A percentile compares a stretch with the other conserved stretches of the same genome.
Evolutionary conservation across 768 basidiomycete species (phyloP).

Genomic region (Suillus cothurnatus): DNA sequence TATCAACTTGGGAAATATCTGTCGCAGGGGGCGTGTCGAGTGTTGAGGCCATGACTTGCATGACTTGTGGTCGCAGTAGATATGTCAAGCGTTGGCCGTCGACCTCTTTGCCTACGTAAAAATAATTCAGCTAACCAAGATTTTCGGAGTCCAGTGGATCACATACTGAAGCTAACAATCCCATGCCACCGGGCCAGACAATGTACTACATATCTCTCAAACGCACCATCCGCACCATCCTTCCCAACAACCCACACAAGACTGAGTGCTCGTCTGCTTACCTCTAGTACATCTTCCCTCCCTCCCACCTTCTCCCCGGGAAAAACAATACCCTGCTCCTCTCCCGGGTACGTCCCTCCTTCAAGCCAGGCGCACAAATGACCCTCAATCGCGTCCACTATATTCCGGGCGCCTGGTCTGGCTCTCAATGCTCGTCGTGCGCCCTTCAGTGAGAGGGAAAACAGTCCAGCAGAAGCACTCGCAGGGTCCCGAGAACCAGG

Average conservation of each 20-base stretch:
- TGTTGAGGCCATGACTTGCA: conserved; percentile 48
- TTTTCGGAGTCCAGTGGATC: not conserved
- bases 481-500: conserved; percentile 45
- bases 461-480: conserved; percentile 72
- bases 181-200: conserved; percentile 81
- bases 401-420: conserved; percentile 48
- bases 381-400: conserved; percentile 69
- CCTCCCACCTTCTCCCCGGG: conserved; percentile 53
- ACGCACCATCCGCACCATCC: conserved; percentile 52
- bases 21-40: conserved; percentile 77
- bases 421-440: conserved; percentile 69
- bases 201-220: conserved; percentile 80
- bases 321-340: conserved; percentile 41
- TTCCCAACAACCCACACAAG: conserved; percentile 69
- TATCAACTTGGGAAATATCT: conserved; percentile 54
- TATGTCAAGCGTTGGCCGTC: conserved; percentile 69
- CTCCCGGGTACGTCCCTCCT: conserved; percentile 57
- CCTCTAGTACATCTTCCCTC: conserved; percentile 60
- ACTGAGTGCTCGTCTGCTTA: conserved; percentile 63
- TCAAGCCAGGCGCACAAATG: conserved; percentile 67
- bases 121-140: not conserved
- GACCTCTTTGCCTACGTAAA: conserved; percentile 43
- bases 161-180: conserved; percentile 80
- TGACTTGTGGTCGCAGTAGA: conserved; percentile 76
- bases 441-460: conserved; percentile 75